Evolutionary conservation across 1,139 yeast genomes (phyloP), one percentile per base, ranked within the genome.

Genomic region (Taphrina deformans): DNA sequence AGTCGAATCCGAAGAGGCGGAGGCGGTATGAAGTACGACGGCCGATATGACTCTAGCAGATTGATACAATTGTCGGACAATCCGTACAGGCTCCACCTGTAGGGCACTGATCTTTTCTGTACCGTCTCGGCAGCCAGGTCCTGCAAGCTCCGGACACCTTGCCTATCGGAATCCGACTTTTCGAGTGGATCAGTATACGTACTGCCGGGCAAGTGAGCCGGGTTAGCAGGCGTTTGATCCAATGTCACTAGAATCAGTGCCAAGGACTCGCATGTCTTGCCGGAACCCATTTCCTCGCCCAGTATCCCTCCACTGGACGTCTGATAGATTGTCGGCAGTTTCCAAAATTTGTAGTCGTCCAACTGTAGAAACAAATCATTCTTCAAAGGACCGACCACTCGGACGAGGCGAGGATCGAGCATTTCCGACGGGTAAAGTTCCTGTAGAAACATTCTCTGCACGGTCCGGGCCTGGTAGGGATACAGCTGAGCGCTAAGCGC

Each of bases 251-350:
- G 82, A 0, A 86, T 79, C 55, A 87, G 76, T 6, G 88, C 84
- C 21, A 87, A 73, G 70, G 89, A 85, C 3, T 87, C 86, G 51
- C 85, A 77, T 0, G 91, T 86, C 72, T 87, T 87, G 0, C 92
- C 92, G 18, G 86, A 75, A 0, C 91, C 92, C 91, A 87, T 87
- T 80, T 85, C 86, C 69, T 87, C 92, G 0, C 89, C 89, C 12
- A 87, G 75, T 1, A 87, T 85, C 0, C 91, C 92, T 16, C 91
- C 91, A 69, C 81, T 74, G 0, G 88, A 85, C 2, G 83, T 75
- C 23, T 71, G 69, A 70, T 79, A 83, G 1, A 74, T 68, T 26
- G 78, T 80, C 0, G 87, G 84, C 2, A 71, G 67, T 73, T 2
- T 69, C 68, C 44, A 77, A 21, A 62, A 48, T 21, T 27, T 45